These are phyloP conservation scores for Sporothrix dimorphospora DNA, from an alignment of 2,329 filamentous ascomycete species.

Conservation along the genomic window DNA sequence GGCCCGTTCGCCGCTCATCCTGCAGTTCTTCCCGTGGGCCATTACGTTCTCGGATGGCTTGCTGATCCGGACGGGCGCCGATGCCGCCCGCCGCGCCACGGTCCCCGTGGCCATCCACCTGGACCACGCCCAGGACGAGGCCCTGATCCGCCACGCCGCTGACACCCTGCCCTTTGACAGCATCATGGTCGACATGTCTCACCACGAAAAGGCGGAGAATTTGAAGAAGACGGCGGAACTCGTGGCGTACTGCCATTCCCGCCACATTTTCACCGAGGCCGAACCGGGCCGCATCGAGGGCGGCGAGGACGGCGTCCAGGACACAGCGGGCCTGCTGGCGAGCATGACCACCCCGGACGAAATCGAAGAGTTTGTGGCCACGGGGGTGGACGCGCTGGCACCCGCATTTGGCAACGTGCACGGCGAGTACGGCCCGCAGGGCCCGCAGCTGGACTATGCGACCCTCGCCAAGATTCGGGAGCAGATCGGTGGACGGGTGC, in stretches of 20 bases:
- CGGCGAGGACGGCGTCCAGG: constrained; percentile 65
- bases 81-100: constrained; percentile 56
- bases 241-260: constrained; percentile 63
- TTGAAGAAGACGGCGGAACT: constrained; percentile 63
- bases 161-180: constrained; percentile 64
- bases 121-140: constrained; percentile 66
- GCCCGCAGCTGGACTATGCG: constrained; percentile 58
- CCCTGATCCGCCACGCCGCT: constrained; percentile 60
- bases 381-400: constrained; percentile 66
- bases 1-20: constrained; percentile 65
- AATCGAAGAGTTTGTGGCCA: constrained; percentile 62
- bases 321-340: constrained; percentile 47
- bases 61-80: constrained; percentile 55
- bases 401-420: constrained; percentile 69
- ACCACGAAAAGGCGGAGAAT: constrained; percentile 72
- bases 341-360: constrained; percentile 62
- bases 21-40: constrained; percentile 74
- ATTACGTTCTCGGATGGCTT: constrained; percentile 45
- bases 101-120: constrained; percentile 67
- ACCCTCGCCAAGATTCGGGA: constrained; percentile 49
- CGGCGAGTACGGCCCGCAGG: constrained; percentile 62
- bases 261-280: constrained; percentile 67
- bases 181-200: constrained; percentile 79
- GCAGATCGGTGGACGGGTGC: constrained; percentile 26
- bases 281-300: constrained; percentile 68